A percentile compares a stretch with the other conserved stretches of the same genome.
Conservation (phyloP, 2,329 filamentous ascomycete genomes). For the Alternaria panax region DNA sequence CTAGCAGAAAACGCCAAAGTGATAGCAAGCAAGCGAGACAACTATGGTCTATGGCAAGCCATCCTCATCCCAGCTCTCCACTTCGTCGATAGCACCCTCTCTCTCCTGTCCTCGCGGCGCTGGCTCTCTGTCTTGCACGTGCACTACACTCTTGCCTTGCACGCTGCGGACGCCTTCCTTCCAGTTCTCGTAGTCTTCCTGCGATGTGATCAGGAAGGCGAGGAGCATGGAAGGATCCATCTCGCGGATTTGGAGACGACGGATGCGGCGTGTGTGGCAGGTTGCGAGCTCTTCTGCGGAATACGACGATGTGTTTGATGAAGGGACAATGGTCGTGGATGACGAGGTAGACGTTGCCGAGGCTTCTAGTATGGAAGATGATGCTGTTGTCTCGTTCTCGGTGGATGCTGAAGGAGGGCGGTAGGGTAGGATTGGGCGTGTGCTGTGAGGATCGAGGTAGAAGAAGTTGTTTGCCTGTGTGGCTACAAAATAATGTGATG, state of each 20-base stretch:
- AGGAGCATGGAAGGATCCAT: constrained; percentile 99
- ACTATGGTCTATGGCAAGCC: constrained; percentile 32
- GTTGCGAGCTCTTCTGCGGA: constrained; percentile 76
- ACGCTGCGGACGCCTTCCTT: constrained; percentile 76
- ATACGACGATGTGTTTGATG: constrained; percentile 57
- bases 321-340: constrained; percentile 34
- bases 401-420: constrained; percentile 31
- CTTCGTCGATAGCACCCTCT: constrained; percentile 82
- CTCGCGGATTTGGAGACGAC: constrained; percentile 82
- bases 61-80: constrained; percentile 78
- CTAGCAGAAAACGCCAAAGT: constrained; percentile 3
- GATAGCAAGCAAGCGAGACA: neutral
- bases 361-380: constrained; percentile 10
- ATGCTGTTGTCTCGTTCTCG: neutral
- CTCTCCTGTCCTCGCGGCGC: constrained; percentile 65
- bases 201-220: constrained; percentile 83
- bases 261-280: constrained; percentile 86
- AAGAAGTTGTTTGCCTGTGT: constrained; percentile 81
- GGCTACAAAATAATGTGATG: constrained; percentile 80
- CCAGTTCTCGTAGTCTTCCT: constrained; percentile 86
- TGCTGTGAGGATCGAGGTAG: constrained; percentile 93
- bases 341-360: constrained; percentile 25
- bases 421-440: constrained; percentile 76
- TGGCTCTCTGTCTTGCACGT: constrained; percentile 74
- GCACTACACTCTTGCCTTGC: constrained; percentile 79